Evolutionary conservation across 768 basidiomycete species (phyloP).

Genomic region (Panus rudis): DNA sequence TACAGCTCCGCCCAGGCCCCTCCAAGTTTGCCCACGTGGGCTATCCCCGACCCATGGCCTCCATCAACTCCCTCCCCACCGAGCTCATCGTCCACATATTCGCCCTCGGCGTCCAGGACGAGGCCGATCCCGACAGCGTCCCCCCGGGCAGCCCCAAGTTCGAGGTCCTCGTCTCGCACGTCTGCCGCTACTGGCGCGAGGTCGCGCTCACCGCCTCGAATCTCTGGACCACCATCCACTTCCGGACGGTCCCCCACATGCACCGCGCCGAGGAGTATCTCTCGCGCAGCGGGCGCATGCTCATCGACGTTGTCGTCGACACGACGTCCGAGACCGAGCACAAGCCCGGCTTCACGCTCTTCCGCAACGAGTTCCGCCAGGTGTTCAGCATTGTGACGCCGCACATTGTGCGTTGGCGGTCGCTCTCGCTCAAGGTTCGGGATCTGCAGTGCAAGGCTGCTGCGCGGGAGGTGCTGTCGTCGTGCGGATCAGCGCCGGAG

Average conservation of each 20-base stretch:
- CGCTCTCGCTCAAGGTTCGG: constrained; percentile 54
- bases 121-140: constrained; percentile 36
- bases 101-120: constrained; percentile 40
- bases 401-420: constrained; percentile 46
- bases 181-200: constrained; percentile 50
- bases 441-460: constrained; percentile 51
- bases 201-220: constrained; percentile 43
- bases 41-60: constrained; percentile 8
- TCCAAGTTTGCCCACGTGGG: not conserved
- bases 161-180: constrained; percentile 51
- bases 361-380: constrained; percentile 38
- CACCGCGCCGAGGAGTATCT: constrained; percentile 41
- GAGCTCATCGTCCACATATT: constrained; percentile 36
- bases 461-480: constrained; percentile 43
- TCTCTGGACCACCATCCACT: constrained; percentile 49
- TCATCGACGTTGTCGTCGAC: constrained; percentile 50
- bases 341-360: constrained; percentile 44
- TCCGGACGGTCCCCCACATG: constrained; percentile 45
- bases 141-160: constrained; percentile 37
- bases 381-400: constrained; percentile 31
- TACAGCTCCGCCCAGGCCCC: not conserved
- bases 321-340: constrained; percentile 45
- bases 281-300: constrained; percentile 23
- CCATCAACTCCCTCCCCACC: constrained; percentile 24
- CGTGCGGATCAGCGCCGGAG: constrained; percentile 45